Base-by-base conservation (phyloP, 768 basidiomycete species). In the Termitomyces sp. region DNA sequence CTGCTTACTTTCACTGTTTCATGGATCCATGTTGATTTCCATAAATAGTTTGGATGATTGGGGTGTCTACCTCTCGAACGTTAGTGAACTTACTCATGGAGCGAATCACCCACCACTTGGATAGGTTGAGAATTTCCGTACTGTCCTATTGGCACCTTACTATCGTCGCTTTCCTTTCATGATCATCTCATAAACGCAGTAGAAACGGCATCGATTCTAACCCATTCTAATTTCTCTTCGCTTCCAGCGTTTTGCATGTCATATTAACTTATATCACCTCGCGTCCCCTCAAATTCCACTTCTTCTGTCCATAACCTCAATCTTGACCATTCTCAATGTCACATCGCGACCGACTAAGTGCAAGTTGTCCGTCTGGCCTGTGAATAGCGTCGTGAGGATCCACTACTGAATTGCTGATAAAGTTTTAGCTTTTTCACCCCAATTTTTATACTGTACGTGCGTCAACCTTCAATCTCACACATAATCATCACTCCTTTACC, bases 31-130 rank as follows among this genome's bases (percentile, higher is more conserved):
- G 10, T 43, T 46, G 24, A 40, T 28, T 18, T 32, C 3, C 36
- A 26, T 52, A 14, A 60, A 49, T 60, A 80, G 79, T 57, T 48
- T 75, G 62, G 76, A 77, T 59, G 77, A 79, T 50, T 80, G 78
- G 79, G 73, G 72, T 10, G 66, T 72, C 1, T 80, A 79, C 56
- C 65, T 79, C 46, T 69, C 68, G 35, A 78, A 72, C 53, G 70
- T 78, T 30, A 72, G 74, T 64, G 73, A 76, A 55, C 64, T 75
- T 24, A 72, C 72, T 24, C 72, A 73, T 33, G 65, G 67, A 44
- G 53, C 60, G 49, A 62, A 49, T 16, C 55, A 57, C 28, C 48
- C 56, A 3, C 53, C 52, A 22, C 51, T 51, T 26, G 40, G 41
- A 33, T 56, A 56, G 38, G 16, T 18, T 9, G 24, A 16, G 3